Evolutionary conservation across 1,139 yeast species (phyloP), one percentile per base, ranked within the genome.

Genomic region (Lodderomyces theae): DNA sequence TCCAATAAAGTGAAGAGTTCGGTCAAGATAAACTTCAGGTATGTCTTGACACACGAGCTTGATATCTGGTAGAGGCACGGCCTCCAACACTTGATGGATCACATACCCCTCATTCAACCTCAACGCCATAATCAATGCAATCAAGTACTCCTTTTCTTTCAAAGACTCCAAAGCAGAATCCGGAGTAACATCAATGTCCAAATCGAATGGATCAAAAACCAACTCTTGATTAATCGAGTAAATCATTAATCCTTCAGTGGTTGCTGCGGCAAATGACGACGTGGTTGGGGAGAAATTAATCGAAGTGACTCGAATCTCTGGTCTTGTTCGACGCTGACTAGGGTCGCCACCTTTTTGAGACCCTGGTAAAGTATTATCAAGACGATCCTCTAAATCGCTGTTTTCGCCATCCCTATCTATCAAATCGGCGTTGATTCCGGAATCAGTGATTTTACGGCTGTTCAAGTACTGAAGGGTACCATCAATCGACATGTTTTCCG

Each of bases 171-270:
- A 45, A 0, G 90, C 84, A 5, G 86, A 70, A 38, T 79, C 84
- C 0, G 96, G 95, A 0, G 98, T 92, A 31, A 92, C 80, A 54
- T 94, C 98, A 37, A 90, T 72, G 58, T 92, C 98, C 56, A 92
- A 74, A 60, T 94, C 97, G 60, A 87, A 88, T 34, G 99, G 98
- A 68, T 92, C 99, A 57, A 92, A 94, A 35, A 81, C 67, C 37
- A 87, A 66, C 12, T 77, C 69, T 43, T 82, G 82, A 58, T 90
- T 95, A 31, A 89, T 78, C 1, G 96, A 83, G 59, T 80, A 92
- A 2, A 92, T 71, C 44, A 90, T 67, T 38, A 94, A 68, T 6
- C 99, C 99, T 61, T 92, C 98, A 0, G 98, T 92, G 1, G 96
- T 82, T 0, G 97, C 95, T 23, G 96, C 96, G 2, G 96, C 94